Conservation (phyloP, 139 green algal genomes). For the Micractinium conductrix region DNA sequence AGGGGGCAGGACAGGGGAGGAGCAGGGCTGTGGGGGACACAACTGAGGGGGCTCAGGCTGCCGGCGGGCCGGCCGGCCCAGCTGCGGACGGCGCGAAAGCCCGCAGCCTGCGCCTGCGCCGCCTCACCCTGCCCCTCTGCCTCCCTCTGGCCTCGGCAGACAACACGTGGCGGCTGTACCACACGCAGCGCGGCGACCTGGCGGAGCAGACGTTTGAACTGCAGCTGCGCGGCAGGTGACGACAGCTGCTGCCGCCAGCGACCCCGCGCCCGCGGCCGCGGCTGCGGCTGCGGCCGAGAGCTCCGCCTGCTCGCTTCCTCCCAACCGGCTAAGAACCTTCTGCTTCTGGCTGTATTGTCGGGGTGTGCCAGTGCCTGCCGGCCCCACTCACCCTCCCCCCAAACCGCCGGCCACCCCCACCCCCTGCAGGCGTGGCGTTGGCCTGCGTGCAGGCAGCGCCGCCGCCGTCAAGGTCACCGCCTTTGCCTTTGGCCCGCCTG, state of each 20-base stretch:
- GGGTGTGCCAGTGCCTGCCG: not conserved
- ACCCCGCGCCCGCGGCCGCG: not conserved
- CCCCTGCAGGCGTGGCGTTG: constrained; percentile 33
- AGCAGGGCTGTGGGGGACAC: too few species aligned
- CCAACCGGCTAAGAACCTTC: too few species aligned
- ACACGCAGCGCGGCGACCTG: constrained; percentile 30
- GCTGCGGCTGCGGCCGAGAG: not conserved
- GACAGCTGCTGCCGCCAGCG: not conserved
- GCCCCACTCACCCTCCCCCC: not conserved
- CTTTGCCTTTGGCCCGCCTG: constrained; percentile 57
- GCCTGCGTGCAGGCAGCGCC: not conserved
- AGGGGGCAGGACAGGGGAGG: not conserved
- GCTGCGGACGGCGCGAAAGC: too few species aligned
- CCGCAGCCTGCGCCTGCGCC: not conserved
- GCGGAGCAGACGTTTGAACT: constrained; percentile 66
- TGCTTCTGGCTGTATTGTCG: not conserved
- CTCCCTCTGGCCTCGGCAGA: not conserved
- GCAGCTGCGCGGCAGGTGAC: constrained; percentile 27
- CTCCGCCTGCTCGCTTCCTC: too few species aligned
- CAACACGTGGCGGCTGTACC: constrained; percentile 58
- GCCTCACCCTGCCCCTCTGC: not conserved
- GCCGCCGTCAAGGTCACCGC: constrained; percentile 36
- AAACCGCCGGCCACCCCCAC: too few species aligned
- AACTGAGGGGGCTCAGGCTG: not conserved
- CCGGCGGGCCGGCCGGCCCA: too few species aligned